Evolutionary conservation across 495 filamentous ascomycete genomes (phyloP), one percentile per base, ranked within the genome.

Genomic region (Cenococcum geophilum): DNA sequence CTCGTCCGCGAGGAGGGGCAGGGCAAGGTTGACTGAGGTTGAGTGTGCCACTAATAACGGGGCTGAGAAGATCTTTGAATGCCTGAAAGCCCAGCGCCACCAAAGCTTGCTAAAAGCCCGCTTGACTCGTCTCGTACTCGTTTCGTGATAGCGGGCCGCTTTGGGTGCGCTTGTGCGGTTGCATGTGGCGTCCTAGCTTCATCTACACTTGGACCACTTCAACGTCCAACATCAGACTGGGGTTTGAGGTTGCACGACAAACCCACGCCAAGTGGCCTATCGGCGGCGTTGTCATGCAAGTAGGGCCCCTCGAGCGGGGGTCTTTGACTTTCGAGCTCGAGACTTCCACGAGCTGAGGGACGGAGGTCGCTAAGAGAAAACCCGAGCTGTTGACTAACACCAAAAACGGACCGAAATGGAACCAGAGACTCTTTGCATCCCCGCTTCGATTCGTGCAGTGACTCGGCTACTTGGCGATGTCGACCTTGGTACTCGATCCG

Each of bases 151-250:
- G 14, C 18, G 27, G 18, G 45, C 5, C 49, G 49, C 16, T 22
- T 22, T 16, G 10, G 21, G 49, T 52, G 49, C 49, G 25, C 25
- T 52, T 25, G 18, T 52, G 20, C 16, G 20, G 49, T 52, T 52
- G 49, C 49, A 52, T 52, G 49, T 52, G 49, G 49, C 49, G 49
- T 23, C 25, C 18, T 27, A 32, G 25, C 21, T 32, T 18, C 40
- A 45, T 52, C 10, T 52, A 5, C 49, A 52, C 49, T 52, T 18
- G n/a, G 23, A 52, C 25, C 8, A 16, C 16, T 52, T 32, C 18
- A 16, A 52, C 49, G 49, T 25, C 25, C 22, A 25, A 52, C 12
- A 23, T 14, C 40, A 18, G 40, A 14, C 40, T 16, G 49, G 49
- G 21, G 25, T 25, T 1, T 52, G 25, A 9, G 18, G 49, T 52